Evolutionary conservation across 257 asterid species (phyloP).

Genomic region (Agastache rugosa): DNA sequence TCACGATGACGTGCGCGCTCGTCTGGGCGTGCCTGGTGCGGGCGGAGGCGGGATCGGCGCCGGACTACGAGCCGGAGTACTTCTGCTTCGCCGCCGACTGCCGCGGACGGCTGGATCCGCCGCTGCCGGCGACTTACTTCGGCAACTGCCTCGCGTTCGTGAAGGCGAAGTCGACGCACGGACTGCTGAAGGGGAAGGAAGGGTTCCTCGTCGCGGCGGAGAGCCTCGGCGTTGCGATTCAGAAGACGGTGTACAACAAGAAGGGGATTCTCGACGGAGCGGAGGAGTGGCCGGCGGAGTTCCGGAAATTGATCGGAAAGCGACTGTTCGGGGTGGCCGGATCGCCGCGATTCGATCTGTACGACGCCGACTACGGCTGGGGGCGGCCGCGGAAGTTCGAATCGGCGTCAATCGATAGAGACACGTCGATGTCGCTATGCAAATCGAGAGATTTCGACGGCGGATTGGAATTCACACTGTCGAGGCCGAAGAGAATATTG

Average conservation of each 20-base stretch:
- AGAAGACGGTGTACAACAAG: slow-evolving; percentile 37
- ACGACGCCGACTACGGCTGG: slow-evolving; percentile 46
- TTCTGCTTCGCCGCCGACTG: slow-evolving; percentile 47
- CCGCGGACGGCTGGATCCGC: slow-evolving; percentile 45
- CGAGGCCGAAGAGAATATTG: slow-evolving; percentile 37
- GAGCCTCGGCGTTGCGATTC: slow-evolving; percentile 37
- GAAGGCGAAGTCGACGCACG: slow-evolving; percentile 32
- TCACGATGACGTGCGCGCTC: slow-evolving; percentile 45
- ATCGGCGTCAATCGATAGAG: slow-evolving; percentile 38
- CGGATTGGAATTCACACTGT: slow-evolving; percentile 39
- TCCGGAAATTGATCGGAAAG: slow-evolving; percentile 31
- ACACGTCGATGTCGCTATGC: slow-evolving; percentile 42
- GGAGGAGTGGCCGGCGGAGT: slow-evolving; percentile 43
- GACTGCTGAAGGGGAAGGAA: slow-evolving; percentile 34
- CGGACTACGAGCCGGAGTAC: slow-evolving; percentile 40
- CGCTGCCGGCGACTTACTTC: slow-evolving; percentile 40
- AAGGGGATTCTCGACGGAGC: slow-evolving; percentile 41
- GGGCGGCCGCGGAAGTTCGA: slow-evolving; percentile 44
- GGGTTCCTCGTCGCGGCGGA: slow-evolving; percentile 41
- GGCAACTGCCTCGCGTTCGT: slow-evolving; percentile 43
- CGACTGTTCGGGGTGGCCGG: slow-evolving; percentile 31
- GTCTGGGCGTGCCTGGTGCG: slow-evolving; percentile 46
- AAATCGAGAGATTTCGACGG: slow-evolving; percentile 42
- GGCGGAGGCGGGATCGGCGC: slow-evolving; percentile 27
- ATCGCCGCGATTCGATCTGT: slow-evolving; percentile 41